Evolutionary conservation across 2,329 filamentous ascomycete genomes (phyloP).

Genomic region (Mycocentrospora acerina): DNA sequence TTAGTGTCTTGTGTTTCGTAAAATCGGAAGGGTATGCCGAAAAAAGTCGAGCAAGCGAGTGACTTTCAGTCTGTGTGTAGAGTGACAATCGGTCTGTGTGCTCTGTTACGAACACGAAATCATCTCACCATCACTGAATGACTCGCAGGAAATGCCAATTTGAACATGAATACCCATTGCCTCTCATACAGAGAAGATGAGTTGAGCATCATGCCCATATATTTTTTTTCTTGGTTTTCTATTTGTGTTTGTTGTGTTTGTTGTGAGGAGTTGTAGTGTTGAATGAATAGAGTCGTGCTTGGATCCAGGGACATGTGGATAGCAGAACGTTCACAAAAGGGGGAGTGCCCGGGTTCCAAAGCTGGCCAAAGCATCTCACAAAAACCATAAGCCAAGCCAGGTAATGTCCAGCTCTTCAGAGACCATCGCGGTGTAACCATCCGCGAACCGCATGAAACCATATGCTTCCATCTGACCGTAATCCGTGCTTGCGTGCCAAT

Average conservation of each 20-base stretch:
- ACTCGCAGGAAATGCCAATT: constrained; percentile 2
- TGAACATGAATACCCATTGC: constrained; percentile 33
- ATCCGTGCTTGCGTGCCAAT: constrained; percentile 6
- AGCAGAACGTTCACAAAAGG: constrained; percentile 19
- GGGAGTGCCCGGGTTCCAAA: constrained; percentile 14
- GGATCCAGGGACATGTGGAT: constrained; percentile 11
- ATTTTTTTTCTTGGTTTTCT: constrained; percentile 32
- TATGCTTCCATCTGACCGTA: constrained; percentile 8
- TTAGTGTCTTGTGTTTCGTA: too few relatives aligned
- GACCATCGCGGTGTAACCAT: constrained; percentile 12
- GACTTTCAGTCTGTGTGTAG: too few relatives aligned
- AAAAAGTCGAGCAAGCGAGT: too few relatives aligned
- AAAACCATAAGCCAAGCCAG: constrained; percentile 11
- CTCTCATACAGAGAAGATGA: constrained; percentile 9
- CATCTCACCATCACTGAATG: constrained; percentile 8
- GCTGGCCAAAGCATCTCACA: constrained; percentile 14
- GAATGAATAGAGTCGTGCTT: constrained; percentile 24
- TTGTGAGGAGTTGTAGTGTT: constrained; percentile 21
- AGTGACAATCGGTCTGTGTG: too few relatives aligned
- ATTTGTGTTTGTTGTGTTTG: constrained; percentile 12
- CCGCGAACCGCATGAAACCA: constrained; percentile 16
- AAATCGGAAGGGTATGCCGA: too few relatives aligned
- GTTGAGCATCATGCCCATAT: constrained; percentile 38
- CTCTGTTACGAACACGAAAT: too few relatives aligned
- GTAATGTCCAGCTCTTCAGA: constrained; percentile 12